Conservation (phyloP, 495 filamentous ascomycete species). For the Corynascus novoguineensis region DNA sequence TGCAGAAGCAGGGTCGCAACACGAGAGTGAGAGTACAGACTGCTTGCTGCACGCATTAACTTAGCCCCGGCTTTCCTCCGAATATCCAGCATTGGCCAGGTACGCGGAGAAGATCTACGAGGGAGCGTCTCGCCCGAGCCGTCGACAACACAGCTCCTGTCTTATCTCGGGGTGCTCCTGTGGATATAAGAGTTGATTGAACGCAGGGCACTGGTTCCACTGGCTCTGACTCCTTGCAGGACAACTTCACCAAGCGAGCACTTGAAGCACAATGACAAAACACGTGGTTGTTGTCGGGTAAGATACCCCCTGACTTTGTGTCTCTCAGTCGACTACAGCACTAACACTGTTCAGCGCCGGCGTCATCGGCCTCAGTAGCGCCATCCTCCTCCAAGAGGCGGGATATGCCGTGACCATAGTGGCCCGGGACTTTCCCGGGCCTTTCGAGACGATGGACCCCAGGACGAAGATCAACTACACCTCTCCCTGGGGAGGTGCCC, state of each 20-base stretch:
- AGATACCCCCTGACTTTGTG: neutral
- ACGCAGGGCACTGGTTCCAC: too few relatives aligned
- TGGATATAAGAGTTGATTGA: too few relatives aligned
- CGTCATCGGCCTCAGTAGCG: slow-evolving; percentile 52
- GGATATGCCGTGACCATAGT: slow-evolving; percentile 47
- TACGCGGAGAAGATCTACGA: neutral
- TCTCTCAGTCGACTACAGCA: neutral
- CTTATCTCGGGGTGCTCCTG: too few relatives aligned
- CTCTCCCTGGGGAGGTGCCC: slow-evolving; percentile 56
- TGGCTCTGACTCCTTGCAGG: neutral
- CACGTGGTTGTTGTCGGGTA: slow-evolving; percentile 17
- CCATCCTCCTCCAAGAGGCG: slow-evolving; percentile 46
- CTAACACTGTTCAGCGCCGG: slow-evolving; percentile 45
- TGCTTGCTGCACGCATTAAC: too few relatives aligned
- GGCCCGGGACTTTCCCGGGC: slow-evolving; percentile 51
- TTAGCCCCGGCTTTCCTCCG: neutral
- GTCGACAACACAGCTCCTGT: too few relatives aligned
- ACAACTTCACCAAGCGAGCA: neutral
- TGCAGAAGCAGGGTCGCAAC: too few relatives aligned
- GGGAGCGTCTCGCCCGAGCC: too few relatives aligned
- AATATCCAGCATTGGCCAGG: neutral
- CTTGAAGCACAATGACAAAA: neutral
- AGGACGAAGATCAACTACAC: slow-evolving; percentile 53
- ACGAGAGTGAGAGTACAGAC: too few relatives aligned
- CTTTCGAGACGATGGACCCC: slow-evolving; percentile 39